These are phyloP conservation scores for Zymoseptoria passerinii DNA, from an alignment of 2,329 filamentous ascomycete genomes.

Conservation along the genomic window DNA sequence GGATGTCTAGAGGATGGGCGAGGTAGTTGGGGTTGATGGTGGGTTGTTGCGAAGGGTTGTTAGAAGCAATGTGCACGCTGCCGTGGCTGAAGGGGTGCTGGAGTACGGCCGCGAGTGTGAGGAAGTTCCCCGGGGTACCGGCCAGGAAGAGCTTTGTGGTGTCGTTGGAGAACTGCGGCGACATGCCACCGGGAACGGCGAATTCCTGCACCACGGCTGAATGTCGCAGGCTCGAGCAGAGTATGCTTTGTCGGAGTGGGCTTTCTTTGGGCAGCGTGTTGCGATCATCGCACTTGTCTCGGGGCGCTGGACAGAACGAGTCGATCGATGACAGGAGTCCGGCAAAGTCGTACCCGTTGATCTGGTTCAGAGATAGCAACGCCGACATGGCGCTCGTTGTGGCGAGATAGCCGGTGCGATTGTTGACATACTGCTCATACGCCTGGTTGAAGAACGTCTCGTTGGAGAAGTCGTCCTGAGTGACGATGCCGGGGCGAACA, in stretches of 20 bases:
- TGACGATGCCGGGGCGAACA: conserved; percentile 7
- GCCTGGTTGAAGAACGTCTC: conserved; percentile 5
- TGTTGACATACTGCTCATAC: conserved; percentile 7
- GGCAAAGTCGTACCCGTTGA: background rate
- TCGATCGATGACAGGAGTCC: background rate
- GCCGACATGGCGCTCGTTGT: conserved; percentile 9
- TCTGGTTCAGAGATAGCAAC: conserved; percentile 9
- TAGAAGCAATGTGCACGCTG: conserved; percentile 30
- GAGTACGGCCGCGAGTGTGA: conserved; percentile 50
- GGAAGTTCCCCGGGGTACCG: conserved; percentile 30
- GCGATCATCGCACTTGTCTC: background rate
- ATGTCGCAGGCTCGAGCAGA: conserved; percentile 9
- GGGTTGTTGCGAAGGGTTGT: conserved; percentile 14
- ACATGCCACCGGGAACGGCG: conserved; percentile 19
- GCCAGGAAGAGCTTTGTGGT: conserved; percentile 18
- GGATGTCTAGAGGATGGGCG: conserved; percentile 42
- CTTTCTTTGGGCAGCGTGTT: too few species aligned
- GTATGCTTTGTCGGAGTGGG: conserved; percentile 12
- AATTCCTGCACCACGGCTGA: conserved; percentile 19
- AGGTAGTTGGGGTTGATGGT: conserved; percentile 21
- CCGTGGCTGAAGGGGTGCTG: conserved; percentile 42
- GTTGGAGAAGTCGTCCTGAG: conserved; percentile 9
- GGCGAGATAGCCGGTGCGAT: conserved; percentile 5
- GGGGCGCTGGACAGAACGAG: background rate
- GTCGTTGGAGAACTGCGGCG: conserved; percentile 18